Percentiles rank a stretch among this genome's conserved stretches.
These are phyloP conservation scores for Rozella allomycis DNA, from an alignment of 371 early-diverging fungal genomes.

Conservation along the genomic window DNA sequence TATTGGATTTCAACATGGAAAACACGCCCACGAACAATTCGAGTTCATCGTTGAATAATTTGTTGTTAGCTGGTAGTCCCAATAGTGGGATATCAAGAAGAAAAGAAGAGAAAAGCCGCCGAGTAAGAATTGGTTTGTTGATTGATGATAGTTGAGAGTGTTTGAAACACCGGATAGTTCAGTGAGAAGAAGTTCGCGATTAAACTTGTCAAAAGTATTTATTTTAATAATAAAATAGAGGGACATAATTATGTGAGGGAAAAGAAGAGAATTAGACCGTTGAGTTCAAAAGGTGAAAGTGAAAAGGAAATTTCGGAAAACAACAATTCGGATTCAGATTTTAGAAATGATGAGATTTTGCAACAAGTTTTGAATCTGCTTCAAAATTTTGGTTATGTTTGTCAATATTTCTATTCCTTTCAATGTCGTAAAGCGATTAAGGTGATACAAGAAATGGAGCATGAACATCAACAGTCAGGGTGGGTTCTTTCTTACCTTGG, in stretches of 20 bases:
- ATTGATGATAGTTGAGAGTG: too few species aligned
- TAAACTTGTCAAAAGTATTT: slow-evolving; percentile 1
- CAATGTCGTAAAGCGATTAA: slow-evolving; percentile 17
- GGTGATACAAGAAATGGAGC: slow-evolving; percentile 15
- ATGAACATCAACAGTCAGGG: slow-evolving; percentile 20
- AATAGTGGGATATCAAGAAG: too few species aligned
- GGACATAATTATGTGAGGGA: slow-evolving; percentile 4
- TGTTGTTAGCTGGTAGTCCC: too few species aligned
- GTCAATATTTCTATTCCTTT: slow-evolving; percentile 13
- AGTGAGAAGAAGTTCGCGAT: too few species aligned
- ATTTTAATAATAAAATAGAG: background rate
- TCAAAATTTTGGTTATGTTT: slow-evolving; percentile 5
- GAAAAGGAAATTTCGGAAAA: too few species aligned
- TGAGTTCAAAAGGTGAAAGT: too few species aligned
- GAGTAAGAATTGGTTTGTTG: too few species aligned
- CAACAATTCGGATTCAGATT: slow-evolving; percentile 7
- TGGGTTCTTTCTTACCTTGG: slow-evolving; percentile 36
- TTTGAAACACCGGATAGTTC: too few species aligned
- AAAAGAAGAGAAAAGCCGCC: too few species aligned
- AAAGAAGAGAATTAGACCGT: slow-evolving; percentile 4
- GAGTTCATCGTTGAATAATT: too few species aligned
- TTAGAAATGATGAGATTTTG: slow-evolving; percentile 8
- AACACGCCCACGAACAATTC: too few species aligned
- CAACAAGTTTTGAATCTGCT: background rate
- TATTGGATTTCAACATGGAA: slow-evolving; percentile 1